A percentile compares a stretch with the other conserved stretches of the same genome.
Conservation (phyloP, 768 basidiomycete species). For the Vararia minispora region DNA sequence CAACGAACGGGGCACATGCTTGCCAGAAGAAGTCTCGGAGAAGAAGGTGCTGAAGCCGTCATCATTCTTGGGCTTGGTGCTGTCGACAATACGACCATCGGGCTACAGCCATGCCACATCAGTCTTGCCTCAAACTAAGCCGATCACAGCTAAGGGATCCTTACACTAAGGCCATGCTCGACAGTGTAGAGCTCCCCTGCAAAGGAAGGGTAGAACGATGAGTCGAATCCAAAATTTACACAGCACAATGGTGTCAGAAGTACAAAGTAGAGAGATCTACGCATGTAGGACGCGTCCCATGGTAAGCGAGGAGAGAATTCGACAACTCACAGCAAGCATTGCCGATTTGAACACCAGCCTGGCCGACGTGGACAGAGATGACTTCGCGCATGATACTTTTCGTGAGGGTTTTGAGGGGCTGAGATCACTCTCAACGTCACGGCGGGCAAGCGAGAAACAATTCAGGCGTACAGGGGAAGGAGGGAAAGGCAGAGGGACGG, state of each 20-base stretch:
- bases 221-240: too few species aligned
- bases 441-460: conserved; percentile 19
- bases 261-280: neutral
- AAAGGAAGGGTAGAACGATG: conserved; percentile 9
- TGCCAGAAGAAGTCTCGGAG: conserved; percentile 92
- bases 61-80: conserved; percentile 63
- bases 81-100: conserved; percentile 83
- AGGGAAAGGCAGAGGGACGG: too few species aligned
- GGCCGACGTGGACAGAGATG: conserved; percentile 97
- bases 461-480: too few species aligned
- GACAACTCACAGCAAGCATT: conserved; percentile 90
- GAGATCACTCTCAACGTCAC: conserved; percentile 14
- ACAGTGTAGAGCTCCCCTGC: conserved; percentile 97
- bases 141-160: conserved; percentile 21
- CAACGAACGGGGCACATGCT: conserved; percentile 94
- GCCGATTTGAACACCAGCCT: conserved; percentile 96
- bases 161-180: conserved; percentile 94
- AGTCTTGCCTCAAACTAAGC: conserved; percentile 7
- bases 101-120: conserved; percentile 51
- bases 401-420: conserved; percentile 1
- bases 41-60: conserved; percentile 99
- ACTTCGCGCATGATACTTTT: conserved; percentile 76
- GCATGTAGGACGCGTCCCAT: conserved; percentile 1
- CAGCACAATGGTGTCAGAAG: neutral
- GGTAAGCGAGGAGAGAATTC: conserved; percentile 6